Base-by-base conservation (phyloP, 2,329 filamentous ascomycete genomes). In the Ceratocystis eucalypticola region DNA sequence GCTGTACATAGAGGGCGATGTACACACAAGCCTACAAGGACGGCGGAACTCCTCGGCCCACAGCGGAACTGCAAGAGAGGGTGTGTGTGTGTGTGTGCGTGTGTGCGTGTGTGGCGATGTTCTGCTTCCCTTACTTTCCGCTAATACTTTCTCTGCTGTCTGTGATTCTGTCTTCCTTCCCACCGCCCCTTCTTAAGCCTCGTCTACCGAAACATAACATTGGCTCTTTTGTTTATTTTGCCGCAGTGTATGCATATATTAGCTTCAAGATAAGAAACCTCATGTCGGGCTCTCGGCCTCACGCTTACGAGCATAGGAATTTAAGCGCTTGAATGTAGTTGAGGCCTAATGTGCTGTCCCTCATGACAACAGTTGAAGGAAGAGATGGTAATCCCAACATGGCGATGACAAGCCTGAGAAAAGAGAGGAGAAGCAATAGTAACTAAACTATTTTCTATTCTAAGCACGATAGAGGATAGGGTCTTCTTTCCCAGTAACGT, bases 71-170 rank as follows among this genome's bases (percentile, higher is more conserved):
- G 10, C 15, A 25, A 7, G 22, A 53, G 10, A n/a, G 53, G 53
- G 53, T 3, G 37, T 17, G 37, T 41, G 48, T 50, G 25, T 57
- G 53, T 57, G 53, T 28, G 53, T 10, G 37, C 10, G 55, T 59
- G 48, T 50, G 25, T 57, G 55, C 37, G 48, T 50, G 25, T 57
- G 55, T 59, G 55, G 55, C 55, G 2, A 30, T 59, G 55, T 59
- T 37, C 28, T 28, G 3, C 55, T 37, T 22, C 7, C 25, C 50
- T 28, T 55, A 2, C 30, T 55, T 53, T 55, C 50, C 53, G 22
- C 15, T 15, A 28, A 57, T 33, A 57, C 53, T 30, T 33, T 2
- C 53, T 57, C 53, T 57, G 4, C 17, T 57, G 20, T 25, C 48
- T 25, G 53, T 17, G 22, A 8, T 53, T 10, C 17, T 17, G 53